Evolutionary conservation across 768 basidiomycete genomes (phyloP), one percentile per base, ranked within the genome.

Genomic region (Collybiopsis confluens): DNA sequence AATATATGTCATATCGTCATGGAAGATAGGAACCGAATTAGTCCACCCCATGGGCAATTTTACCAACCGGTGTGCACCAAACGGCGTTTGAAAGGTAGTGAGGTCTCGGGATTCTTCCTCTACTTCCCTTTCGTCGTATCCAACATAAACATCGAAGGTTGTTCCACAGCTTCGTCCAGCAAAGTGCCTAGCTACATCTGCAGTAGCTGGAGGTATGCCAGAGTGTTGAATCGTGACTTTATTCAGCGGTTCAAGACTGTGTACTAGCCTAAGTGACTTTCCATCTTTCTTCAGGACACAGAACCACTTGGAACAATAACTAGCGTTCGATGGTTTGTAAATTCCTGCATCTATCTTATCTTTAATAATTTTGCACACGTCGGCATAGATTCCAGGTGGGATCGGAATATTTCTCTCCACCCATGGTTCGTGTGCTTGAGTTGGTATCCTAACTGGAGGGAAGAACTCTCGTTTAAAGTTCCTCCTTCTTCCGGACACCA

Each of bases 1-100:
- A 6, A 76, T 70, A 30, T 68, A 67, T 0, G 63, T 63, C 5
- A 74, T 63, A 49, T 76, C 66, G 13, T 66, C 70, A 15, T 78
- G 72, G 43, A 74, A 71, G 1, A 76, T 71, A 0, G 67, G 68
- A 0, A 70, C 65, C 0, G 67, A 59, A 26, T 72, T 70, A 1
- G 69, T 67, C 52, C 62, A 63, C 0, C 69, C 71, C 65, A 68
- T 68, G 0, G 64, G 65, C 0, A 70, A 40, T 1, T 57, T 56
- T 1, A 53, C 56, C 0, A 69, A 56, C 0, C 59, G 52, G 1
- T 59, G 30, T 0, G 60, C 42, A 0, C 66, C 60, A 23, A 68
- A 61, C 0, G 70, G 73, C 0, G 67, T 71, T 51, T 70, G 65
- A 58, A 78, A 79, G 0, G 70, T 73, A 0, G 74, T 78, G 7